phyloP scores from a whole-genome alignment of 345 rosid species.

The Aethionema arabicum region DNA sequence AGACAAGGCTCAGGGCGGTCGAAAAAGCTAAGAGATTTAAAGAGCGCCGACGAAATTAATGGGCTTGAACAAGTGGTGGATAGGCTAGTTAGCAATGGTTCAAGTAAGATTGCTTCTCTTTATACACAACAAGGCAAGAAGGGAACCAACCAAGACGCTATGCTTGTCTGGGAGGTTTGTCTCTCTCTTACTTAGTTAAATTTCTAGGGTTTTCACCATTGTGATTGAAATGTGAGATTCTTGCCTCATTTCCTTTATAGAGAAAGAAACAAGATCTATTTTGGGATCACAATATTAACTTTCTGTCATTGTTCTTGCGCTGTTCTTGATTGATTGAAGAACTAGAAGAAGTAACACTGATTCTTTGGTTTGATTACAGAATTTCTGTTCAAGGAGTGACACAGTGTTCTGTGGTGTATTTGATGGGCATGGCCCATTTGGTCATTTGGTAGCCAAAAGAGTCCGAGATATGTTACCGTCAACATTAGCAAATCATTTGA shows the following conservation, averaged over 20 bases:
- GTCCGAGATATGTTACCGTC: conserved; percentile 84
- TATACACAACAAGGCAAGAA: conserved; percentile 92
- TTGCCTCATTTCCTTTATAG: too few relatives aligned
- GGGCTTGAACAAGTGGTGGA: conserved; percentile 55
- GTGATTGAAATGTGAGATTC: too few relatives aligned
- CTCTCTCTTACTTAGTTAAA: neutral
- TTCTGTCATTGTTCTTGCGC: neutral
- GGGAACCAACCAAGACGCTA: conserved; percentile 97
- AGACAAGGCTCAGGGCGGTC: conserved; percentile 41
- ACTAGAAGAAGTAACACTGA: neutral
- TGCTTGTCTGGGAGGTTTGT: conserved; percentile 94
- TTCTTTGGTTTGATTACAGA: conserved; percentile 38
- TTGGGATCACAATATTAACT: too few relatives aligned
- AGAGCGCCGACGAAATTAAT: conserved; percentile 33
- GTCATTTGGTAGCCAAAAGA: conserved; percentile 89
- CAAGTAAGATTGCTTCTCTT: conserved; percentile 64
- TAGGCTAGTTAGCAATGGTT: conserved; percentile 58
- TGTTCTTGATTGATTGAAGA: neutral
- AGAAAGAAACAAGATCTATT: too few relatives aligned
- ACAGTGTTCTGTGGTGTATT: conserved; percentile 85
- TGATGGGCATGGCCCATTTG: conserved; percentile 96
- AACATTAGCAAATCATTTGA: conserved; percentile 60
- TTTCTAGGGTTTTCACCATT: too few relatives aligned
- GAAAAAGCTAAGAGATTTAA: conserved; percentile 43
- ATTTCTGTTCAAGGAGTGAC: conserved; percentile 72